phyloP scores from a whole-genome alignment of 331 rosid species.

The Prunus yedoensis region DNA sequence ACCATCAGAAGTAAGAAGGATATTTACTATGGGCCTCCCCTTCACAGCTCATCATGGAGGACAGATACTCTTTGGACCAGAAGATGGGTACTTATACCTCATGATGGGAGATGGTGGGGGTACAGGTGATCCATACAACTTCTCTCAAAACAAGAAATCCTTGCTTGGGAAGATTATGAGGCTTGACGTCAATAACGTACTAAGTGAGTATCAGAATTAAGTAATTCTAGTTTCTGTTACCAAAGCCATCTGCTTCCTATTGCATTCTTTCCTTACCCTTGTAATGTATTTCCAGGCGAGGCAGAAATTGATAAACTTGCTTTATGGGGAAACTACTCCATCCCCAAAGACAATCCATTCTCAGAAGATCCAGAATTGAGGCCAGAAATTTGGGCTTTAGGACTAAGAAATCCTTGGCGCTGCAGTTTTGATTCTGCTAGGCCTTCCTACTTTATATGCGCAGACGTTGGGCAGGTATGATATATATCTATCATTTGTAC shows the following conservation, averaged over 20 bases:
- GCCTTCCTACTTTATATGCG: constrained; percentile 87
- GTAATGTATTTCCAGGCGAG: constrained; percentile 46
- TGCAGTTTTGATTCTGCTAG: constrained; percentile 87
- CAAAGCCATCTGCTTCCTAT: neutral
- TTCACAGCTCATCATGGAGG: constrained; percentile 71
- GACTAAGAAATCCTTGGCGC: constrained; percentile 92
- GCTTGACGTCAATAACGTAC: constrained; percentile 71
- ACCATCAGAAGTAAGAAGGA: constrained; percentile 83
- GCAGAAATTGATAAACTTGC: constrained; percentile 55
- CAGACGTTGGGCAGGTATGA: constrained; percentile 78
- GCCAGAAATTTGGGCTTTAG: constrained; percentile 86
- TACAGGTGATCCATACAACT: constrained; percentile 75
- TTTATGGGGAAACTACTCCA: constrained; percentile 86
- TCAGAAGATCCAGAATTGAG: constrained; percentile 47
- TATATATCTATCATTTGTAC: neutral
- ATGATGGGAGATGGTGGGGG: constrained; percentile 94
- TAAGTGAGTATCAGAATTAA: constrained; percentile 50
- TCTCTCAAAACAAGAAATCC: constrained; percentile 85
- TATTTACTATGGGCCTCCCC: constrained; percentile 92
- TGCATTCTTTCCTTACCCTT: constrained; percentile 2
- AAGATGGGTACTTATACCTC: constrained; percentile 79
- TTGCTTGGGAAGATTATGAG: constrained; percentile 92
- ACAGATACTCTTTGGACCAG: constrained; percentile 88
- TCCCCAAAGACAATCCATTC: constrained; percentile 81
- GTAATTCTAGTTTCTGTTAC: neutral